Evolutionary conservation across 305 asterid species (phyloP), one percentile per base, ranked within the genome.

Genomic region (Nicotiana rustica): DNA sequence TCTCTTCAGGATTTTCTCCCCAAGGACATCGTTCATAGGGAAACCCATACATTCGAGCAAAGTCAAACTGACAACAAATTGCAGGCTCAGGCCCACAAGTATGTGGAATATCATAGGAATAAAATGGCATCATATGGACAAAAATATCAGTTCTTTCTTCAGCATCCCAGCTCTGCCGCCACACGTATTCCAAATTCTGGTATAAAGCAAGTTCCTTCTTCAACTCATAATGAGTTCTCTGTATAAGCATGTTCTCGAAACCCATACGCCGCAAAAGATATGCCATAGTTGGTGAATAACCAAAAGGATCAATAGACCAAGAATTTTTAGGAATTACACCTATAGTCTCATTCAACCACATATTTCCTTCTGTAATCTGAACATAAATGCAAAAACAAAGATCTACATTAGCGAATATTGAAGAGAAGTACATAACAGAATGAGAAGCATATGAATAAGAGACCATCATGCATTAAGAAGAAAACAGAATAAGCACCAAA

Each of bases 31-130:
- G 94, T 89, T 96, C 98, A 71, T 96, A 96, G 17, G 86, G 86
- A 88, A 92, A 93, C 55, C 97, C 97, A 76, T 87, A 91, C 94
- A 87, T 94, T 81, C 98, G 93, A 84, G 98, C 99, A 84, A 96
- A 96, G 89, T 96, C 99, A 84, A 96, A 96, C 88, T 96, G 99
- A 88, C 99, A 96, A 86, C 99, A 96, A 86, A 93, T 85, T 81
- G 99, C 98, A 62, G 99, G 98, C 90, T 96, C 99, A 2, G 99
- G 98, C 85, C 99, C 99, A 84, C 99, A 96, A 18, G 99, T 96
- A 84, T 96, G 99, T 47, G 99, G 99, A 83, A 96, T 88, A 86
- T 96, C 98, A 80, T 96, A 96, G 66, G 98, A 93, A 90, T 94
- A 94, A 87, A 96, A 96, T 25, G 99, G 99, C 98, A 96, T 96